Conservation (phyloP, 148 eudicot genomes). For the Polygonum maritimum region DNA sequence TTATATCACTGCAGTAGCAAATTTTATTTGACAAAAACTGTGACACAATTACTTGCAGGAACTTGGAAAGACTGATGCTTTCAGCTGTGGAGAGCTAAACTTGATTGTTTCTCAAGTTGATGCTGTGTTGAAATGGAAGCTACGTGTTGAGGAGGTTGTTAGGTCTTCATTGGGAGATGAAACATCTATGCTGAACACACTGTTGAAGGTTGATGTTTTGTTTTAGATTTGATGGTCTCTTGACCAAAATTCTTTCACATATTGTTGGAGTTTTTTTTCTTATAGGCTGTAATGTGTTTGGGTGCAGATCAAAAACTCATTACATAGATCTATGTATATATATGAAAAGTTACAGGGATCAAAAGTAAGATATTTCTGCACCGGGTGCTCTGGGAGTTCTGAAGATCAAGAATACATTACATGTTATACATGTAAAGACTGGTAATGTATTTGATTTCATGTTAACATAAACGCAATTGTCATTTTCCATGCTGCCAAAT, state of each 20-base stretch:
- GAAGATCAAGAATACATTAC: constrained; percentile 50
- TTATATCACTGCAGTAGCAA: not conserved
- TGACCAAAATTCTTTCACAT: not conserved
- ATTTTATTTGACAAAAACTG: not conserved
- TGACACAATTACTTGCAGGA: constrained; percentile 36
- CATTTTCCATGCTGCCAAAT: not conserved
- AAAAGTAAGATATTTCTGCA: constrained; percentile 47
- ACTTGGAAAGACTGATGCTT: constrained; percentile 52
- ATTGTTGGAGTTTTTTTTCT: not conserved
- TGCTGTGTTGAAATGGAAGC: constrained; percentile 52
- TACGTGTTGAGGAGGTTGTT: constrained; percentile 32
- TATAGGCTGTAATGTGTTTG: constrained; percentile 3
- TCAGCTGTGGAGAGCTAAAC: constrained; percentile 57
- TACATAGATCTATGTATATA: constrained; percentile 60
- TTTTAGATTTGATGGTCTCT: not conserved
- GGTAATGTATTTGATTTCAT: constrained; percentile 34
- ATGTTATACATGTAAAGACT: constrained; percentile 72
- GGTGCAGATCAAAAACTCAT: constrained; percentile 48
- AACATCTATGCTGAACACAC: constrained; percentile 29
- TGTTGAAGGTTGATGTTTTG: constrained; percentile 41
- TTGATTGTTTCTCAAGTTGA: constrained; percentile 56
- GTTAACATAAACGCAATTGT: not conserved
- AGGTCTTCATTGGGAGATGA: constrained; percentile 36
- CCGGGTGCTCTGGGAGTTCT: constrained; percentile 40
- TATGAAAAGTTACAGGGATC: constrained; percentile 38